Evolutionary conservation across 2,329 filamentous ascomycete genomes (phyloP), one percentile per base, ranked within the genome.

Genomic region (Neospermospora avenae): DNA sequence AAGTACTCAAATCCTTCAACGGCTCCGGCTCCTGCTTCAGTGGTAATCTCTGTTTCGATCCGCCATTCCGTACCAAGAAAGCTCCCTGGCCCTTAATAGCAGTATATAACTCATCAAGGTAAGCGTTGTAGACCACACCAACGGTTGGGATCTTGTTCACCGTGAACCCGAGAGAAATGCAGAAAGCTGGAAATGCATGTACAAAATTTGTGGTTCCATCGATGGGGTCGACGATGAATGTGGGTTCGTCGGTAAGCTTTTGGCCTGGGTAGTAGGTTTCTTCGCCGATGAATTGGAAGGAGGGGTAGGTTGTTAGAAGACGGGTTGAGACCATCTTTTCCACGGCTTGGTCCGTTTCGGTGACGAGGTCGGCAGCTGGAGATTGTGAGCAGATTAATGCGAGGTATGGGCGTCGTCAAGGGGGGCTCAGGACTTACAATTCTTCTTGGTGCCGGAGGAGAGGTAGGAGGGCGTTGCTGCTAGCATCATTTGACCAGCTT

Each of bases 161-260:
- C 45, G 87, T 81, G 59, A 93, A 80, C 48, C 89, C 90, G 35
- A 93, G 84, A 11, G 88, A 91, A 75, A 93, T 87, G 76, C 86
- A 90, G 63, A 90, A 88, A 68, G 85, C 81, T 4, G 88, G 88
- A 75, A 90, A 88, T 20, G 82, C 83, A 75, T 93, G 90, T 49
- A 93, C 83, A 70, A 93, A 92, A 79, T 93, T 93, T 54, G 87
- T 91, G 6, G 85, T 92, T 70, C 88, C 90, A 75, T 93, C 90
- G 68, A 93, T 92, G 46, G 90, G 90, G 72, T 93, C 90, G 66
- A 90, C 86, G 70, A 93, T 83, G 75, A 93, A 93, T 45, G 90
- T 93, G 1, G 90, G 89, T 16, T 81, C 81, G 31, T 80, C 73
- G 0, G 84, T 87, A 49, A 93, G 78, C 45, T 74, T 77, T 62